Evolutionary conservation across 2,329 filamentous ascomycete species (phyloP), one percentile per base, ranked within the genome.

Genomic region (Sporothrix schenckii): DNA sequence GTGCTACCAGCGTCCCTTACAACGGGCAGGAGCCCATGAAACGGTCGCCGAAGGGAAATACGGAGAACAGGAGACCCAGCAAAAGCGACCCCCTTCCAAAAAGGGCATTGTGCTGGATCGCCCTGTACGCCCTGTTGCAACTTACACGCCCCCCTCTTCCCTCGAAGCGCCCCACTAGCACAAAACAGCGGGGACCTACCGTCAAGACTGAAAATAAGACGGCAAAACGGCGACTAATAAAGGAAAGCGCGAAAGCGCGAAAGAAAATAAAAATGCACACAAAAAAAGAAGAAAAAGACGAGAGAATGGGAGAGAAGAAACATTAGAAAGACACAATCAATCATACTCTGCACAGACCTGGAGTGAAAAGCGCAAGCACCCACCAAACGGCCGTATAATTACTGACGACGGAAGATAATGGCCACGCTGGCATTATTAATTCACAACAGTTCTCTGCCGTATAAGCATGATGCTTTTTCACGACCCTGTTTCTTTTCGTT

Each of bases 201-300:
- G 61, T 65, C 13, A 50, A 50, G 50, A 16, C 9, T 34, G 47
- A 13, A 44, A 61, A 44, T 53, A 69, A 47, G 24, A 68, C 39
- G 41, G n/a, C n/a, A n/a, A 49, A 68, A 68, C 50, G 61, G 61
- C 66, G 50, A 60, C 56, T 60, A 69, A 69, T 61, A 68, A 66
- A 66, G 63, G 63, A 53, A 53, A 67, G 49, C 50, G 47, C 63
- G 65, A 67, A 58, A 39, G 14, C 27, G 27, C 54, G 56, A 34
- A 30, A 6, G 53, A 16, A 39, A 44, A 61, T 21, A 11, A 44
- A 41, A 4, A 9, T 10, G 10, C 39, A 24, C 53, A 41, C 49
- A 47, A 6, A 52, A 39, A 34, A 30, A 27, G 30, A 30, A 27
- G 30, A 50, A n/a, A n/a, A 65, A 65, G 21, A 21, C 39, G 5